A percentile compares a stretch with the other conserved stretches of the same genome.
These are phyloP conservation scores for Amanita phalloides DNA, from an alignment of 768 basidiomycete genomes.

Conservation along the genomic window DNA sequence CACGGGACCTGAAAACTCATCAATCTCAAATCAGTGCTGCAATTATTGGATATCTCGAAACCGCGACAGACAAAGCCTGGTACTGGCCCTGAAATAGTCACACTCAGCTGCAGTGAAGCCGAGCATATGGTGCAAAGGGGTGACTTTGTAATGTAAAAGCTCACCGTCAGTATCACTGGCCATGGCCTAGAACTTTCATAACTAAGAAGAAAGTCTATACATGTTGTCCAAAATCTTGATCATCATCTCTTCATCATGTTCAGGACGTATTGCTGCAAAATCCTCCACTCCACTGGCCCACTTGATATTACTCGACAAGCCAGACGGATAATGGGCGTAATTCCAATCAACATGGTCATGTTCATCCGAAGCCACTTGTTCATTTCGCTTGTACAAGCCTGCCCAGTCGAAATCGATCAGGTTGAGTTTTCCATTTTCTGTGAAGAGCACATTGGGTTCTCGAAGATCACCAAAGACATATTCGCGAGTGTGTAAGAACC, in stretches of 20 bases:
- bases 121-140: no score
- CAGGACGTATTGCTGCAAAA: neutral
- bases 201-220: no score
- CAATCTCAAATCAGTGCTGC: no score
- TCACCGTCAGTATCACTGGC: no score
- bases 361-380: neutral
- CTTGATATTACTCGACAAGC: neutral
- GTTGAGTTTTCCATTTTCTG: neutral
- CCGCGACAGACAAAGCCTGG: no score
- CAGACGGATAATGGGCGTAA: neutral
- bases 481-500: neutral
- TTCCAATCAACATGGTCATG: neutral
- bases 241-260: neutral
- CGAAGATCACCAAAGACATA: neutral
- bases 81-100: no score
- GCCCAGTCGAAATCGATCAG: neutral
- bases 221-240: neutral
- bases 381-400: neutral
- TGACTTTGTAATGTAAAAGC: no score
- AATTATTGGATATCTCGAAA: no score
- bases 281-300: neutral
- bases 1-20: no score
- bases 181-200: no score
- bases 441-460: neutral
- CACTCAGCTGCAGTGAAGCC: no score